Evolutionary conservation across 108 stramenopile genomes (phyloP), one percentile per base, ranked within the genome.

Genomic region (Skeletonema marinoi): DNA sequence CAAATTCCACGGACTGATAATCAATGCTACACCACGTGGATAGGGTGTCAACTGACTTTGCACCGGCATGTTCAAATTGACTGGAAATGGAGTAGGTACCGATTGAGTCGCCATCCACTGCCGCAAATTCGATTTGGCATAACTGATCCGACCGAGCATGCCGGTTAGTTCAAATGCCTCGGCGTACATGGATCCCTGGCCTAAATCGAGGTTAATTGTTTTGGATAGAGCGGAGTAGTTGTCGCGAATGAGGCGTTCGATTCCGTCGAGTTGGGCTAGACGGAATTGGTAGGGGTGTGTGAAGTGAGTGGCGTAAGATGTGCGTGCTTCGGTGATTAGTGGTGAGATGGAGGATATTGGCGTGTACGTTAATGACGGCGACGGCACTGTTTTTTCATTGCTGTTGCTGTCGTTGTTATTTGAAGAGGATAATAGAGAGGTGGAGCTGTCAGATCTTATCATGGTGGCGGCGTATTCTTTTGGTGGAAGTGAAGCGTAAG

Each of bases 1-100:
- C 68, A 89, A 95, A 71, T 98, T 98, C 82, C 85, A 98, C 5
- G 98, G 92, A 3, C 83, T 82, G 21, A 96, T 86, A 14, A 94
- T 78, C 59, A 91, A 73, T 14, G 60, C 70, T 0, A 78, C 66
- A 14, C 77, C 77, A 12, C 68, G 62, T 1, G 77, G 77, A 2
- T 71, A 42, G 7, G 48, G 69, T 0, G 31, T 41, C 6, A 78
- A 32, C 13, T 50, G 6, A n/a, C 54, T 41, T 0, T 58, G 25
- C 1, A 67, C 70, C 10, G 77, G 77, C 6, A 78, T 31, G 33
- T 58, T 60, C 32, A 78, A 41, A 10, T 65, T 70, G 3, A 66
- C 19, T 5, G 77, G 77, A 35, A 58, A 71, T 3, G 70, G 70
- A 5, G 70, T 71, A 2, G 56, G 36, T 8, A 1, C 14, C 0